These are phyloP conservation scores for Aspergillus bombycis DNA, from an alignment of 2,329 filamentous ascomycete species.

Conservation along the genomic window DNA sequence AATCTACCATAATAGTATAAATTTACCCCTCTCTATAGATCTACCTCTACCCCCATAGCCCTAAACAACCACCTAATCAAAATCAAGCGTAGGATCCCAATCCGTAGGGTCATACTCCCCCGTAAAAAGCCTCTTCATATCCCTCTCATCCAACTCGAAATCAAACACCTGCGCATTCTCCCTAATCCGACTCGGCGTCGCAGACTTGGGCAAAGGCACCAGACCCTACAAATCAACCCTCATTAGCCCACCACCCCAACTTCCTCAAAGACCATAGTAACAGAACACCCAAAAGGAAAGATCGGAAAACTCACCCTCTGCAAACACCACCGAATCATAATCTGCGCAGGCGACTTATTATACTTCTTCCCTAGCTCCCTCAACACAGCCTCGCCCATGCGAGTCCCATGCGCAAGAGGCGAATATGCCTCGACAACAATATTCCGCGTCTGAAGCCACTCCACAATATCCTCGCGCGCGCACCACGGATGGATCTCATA, in stretches of 20 bases:
- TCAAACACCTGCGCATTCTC: conserved; percentile 64
- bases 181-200: conserved; percentile 61
- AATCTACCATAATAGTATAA: background rate
- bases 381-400: conserved; percentile 70
- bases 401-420: conserved; percentile 70
- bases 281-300: background rate
- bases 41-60: background rate
- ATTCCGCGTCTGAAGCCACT: conserved; percentile 65
- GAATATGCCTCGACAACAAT: conserved; percentile 81
- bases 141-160: conserved; percentile 61
- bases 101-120: conserved; percentile 60
- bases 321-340: conserved; percentile 77
- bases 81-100: conserved; percentile 57
- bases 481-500: conserved; percentile 85
- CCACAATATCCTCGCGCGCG: conserved; percentile 67
- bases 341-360: conserved; percentile 69
- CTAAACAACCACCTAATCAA: conserved; percentile 24
- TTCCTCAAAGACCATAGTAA: conserved; percentile 10
- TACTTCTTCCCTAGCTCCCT: conserved; percentile 68
- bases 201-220: conserved; percentile 66
- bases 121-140: conserved; percentile 61
- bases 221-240: conserved; percentile 51
- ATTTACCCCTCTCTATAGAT: background rate
- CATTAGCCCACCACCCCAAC: background rate
- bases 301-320: conserved; percentile 66